Evolutionary conservation across 2,329 filamentous ascomycete species (phyloP).

Genomic region (Aspergillus sp.): DNA sequence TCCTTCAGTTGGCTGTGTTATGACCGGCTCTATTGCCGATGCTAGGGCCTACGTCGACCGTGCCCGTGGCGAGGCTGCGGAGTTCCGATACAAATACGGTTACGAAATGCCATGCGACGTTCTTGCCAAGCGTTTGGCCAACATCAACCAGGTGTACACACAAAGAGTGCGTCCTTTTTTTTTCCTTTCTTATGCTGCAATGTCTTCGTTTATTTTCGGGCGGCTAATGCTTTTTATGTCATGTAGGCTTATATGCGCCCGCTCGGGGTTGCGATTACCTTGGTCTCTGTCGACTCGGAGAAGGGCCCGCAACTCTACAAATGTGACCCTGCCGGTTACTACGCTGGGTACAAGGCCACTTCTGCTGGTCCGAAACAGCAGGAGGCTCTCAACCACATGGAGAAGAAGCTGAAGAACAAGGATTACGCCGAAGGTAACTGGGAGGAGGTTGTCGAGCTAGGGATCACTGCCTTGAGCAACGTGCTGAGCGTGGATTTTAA

Average conservation of each 20-base stretch:
- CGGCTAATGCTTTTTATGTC: slow-evolving; percentile 4
- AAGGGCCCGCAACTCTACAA: slow-evolving; percentile 95
- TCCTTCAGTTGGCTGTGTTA: slow-evolving; percentile 93
- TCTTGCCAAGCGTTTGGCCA: slow-evolving; percentile 92
- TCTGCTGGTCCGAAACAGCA: slow-evolving; percentile 97
- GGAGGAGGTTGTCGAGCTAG: slow-evolving; percentile 97
- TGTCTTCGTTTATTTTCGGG: not conserved
- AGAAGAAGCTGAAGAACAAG: slow-evolving; percentile 99
- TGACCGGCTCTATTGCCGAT: slow-evolving; percentile 98
- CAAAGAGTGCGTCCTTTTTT: slow-evolving; percentile 85
- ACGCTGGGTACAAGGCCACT: slow-evolving; percentile 97
- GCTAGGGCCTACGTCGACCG: slow-evolving; percentile 89
- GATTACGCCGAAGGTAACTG: slow-evolving; percentile 86
- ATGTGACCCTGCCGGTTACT: slow-evolving; percentile 97
- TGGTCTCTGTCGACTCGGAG: slow-evolving; percentile 92
- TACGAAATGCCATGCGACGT: slow-evolving; percentile 99
- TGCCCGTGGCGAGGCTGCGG: slow-evolving; percentile 91
- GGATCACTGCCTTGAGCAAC: slow-evolving; percentile 91
- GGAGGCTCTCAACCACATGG: slow-evolving; percentile 95
- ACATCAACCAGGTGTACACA: slow-evolving; percentile 99
- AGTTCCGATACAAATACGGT: slow-evolving; percentile 97
- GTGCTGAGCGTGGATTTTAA: slow-evolving; percentile 99
- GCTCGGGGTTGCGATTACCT: slow-evolving; percentile 89
- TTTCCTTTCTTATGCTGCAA: slow-evolving; percentile 3
- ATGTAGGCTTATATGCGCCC: slow-evolving; percentile 94